These are phyloP conservation scores for Parastagonospora avenae DNA, from an alignment of 2,329 filamentous ascomycete genomes.

Conservation along the genomic window DNA sequence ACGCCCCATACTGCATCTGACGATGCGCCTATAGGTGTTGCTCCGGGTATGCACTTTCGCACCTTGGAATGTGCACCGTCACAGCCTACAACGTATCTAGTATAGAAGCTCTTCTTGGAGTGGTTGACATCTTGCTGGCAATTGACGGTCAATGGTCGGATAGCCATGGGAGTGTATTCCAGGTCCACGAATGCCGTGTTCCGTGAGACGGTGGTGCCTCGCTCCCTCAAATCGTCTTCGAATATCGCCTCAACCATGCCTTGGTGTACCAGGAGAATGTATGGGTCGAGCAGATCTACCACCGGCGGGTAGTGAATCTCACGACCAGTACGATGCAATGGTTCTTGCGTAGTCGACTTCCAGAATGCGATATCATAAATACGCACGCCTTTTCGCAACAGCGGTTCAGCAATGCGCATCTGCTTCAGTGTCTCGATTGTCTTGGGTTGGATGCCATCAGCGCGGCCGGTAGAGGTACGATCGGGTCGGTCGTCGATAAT, in stretches of 20 bases:
- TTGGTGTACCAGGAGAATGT: slow-evolving; percentile 67
- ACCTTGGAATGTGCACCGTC: slow-evolving; percentile 76
- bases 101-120: slow-evolving; percentile 53
- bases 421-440: slow-evolving; percentile 78
- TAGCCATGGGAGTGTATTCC: slow-evolving; percentile 46
- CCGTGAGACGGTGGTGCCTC: slow-evolving; percentile 66
- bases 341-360: slow-evolving; percentile 42
- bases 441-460: slow-evolving; percentile 77
- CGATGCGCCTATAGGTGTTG: slow-evolving; percentile 55
- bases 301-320: slow-evolving; percentile 68
- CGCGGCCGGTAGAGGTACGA: slow-evolving; percentile 69
- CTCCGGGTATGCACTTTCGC: slow-evolving; percentile 62
- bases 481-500: slow-evolving; percentile 72
- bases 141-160: slow-evolving; percentile 49
- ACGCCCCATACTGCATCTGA: slow-evolving; percentile 72
- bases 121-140: slow-evolving; percentile 49
- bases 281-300: slow-evolving; percentile 59
- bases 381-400: slow-evolving; percentile 69
- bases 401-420: slow-evolving; percentile 71
- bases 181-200: slow-evolving; percentile 66
- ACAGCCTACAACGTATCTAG: slow-evolving; percentile 72
- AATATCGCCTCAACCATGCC: slow-evolving; percentile 76
- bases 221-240: slow-evolving; percentile 69
- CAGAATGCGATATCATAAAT: slow-evolving; percentile 79
- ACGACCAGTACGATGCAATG: slow-evolving; percentile 65